Evolutionary conservation across 495 filamentous ascomycete species (phyloP), one percentile per base, ranked within the genome.

Genomic region (Penicillium coprophilum): DNA sequence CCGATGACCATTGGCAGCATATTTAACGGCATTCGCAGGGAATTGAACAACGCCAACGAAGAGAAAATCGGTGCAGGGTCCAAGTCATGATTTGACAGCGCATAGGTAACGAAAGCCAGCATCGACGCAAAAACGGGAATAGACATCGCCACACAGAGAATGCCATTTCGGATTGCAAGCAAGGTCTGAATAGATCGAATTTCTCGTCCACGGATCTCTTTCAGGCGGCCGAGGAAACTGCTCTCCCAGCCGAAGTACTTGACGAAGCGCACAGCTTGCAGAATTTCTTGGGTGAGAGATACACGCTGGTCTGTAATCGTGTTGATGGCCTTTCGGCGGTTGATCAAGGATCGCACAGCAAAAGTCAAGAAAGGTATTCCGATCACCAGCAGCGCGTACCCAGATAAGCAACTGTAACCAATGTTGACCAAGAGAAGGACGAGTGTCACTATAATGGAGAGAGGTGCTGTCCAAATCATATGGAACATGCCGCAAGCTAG

Each of bases 191-290:
- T 90, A 5, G 85, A 81, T 12, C 76, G 70, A 61, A 97, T 89
- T 66, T 97, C 93, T 43, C 78, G 78, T 28, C 74, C 76, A 44
- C 93, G 84, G 50, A 93, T 87, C 19, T 84, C 77, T 46, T 80
- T 77, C 10, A 97, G 77, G 17, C 91, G 83, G n/a, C 80, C 75
- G 5, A 96, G 75, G 68, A 97, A 97, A 45, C 86, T 85, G 32
- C 79, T 85, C 64, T 97, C 93, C 93, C 93, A 97, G 8, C 90
- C 93, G 66, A 96, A 97, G 72, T 82, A 96, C 70, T 97, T 97
- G 68, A 97, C 92, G 63, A 97, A 97, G 17, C 91, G 82, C 44
- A 96, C 92, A 1, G 88, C 88, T 56, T 91, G 87, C 20, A 97
- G 68, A 32, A 97, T 95, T 64, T 97, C 93, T 65, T 97, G 93